Evolutionary conservation across 805 yeast species (phyloP), one percentile per base, ranked within the genome.

Genomic region (Candida xiaguanensis): DNA sequence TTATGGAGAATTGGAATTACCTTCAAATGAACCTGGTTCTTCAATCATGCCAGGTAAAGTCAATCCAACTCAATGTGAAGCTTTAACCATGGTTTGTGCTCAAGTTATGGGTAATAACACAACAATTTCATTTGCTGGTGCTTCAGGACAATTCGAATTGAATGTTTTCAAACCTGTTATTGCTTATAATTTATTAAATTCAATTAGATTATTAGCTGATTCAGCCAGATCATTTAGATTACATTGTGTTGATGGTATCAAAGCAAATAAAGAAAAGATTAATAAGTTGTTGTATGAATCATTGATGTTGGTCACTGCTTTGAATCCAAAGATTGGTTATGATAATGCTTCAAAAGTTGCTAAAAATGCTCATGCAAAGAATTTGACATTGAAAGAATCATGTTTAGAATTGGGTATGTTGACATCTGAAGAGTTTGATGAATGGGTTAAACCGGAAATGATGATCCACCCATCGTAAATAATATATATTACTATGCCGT

Each of bases 1-100:
- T 14, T 63, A 63, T 50, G 69, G 69, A 7, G 69, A 63, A 48
- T 59, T 63, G 48, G 47, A 62, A 14, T 55, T 63, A 44, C 69
- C 69, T 12, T 67, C 61, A 45, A 62, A 62, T 45, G 69, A 63
- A 44, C 69, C 69, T 8, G 69, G 69, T 36, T 63, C 67, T 41
- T 59, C 65, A n/a, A 63, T 63, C 43, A 63, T 63, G 69, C 69
- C 69, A 6, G 69, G 69, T 27, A 63, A 63, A 51, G 69, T 63
- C 41, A 63, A 63, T 53, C 69, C 69, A 20, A 63, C 69, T 23
- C 69, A 63, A 48, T 57, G 61, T 49, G 69, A 63, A 49, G 69
- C 69, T 15, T 49, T 63, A 59, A 63, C 69, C 31, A 63, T 63
- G 69, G 67, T 63, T 15, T 61, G 63, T 31, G 60, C 62, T 16